Evolutionary conservation across 2,329 filamentous ascomycete species (phyloP).

Genomic region (Fusarium xyrophilum): DNA sequence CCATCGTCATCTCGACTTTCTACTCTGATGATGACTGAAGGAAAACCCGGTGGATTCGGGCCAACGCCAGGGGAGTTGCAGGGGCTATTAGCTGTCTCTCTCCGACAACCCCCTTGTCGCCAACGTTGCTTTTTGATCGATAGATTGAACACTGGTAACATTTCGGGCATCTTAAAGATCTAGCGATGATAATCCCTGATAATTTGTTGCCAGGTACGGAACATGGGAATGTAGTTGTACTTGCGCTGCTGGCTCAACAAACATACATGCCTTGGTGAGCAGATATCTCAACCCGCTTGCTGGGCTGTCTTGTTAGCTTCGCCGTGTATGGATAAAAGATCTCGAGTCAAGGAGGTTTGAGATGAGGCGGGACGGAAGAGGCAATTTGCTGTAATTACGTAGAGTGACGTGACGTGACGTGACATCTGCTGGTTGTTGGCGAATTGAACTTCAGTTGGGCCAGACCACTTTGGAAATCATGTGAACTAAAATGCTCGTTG

Average conservation of each 20-base stretch:
- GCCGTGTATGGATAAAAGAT: constrained; percentile 2
- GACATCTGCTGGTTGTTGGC: constrained; percentile 25
- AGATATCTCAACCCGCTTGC: background rate
- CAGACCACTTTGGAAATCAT: constrained; percentile 26
- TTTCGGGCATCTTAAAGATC: constrained; percentile 22
- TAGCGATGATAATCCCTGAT: constrained; percentile 24
- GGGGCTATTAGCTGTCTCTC: constrained; percentile 9
- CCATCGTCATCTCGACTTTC: constrained; percentile 38
- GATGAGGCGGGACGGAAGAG: constrained; percentile 23
- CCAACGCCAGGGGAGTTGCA: constrained; percentile 25
- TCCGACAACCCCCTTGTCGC: constrained; percentile 29
- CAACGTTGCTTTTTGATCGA: constrained; percentile 36
- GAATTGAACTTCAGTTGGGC: constrained; percentile 23
- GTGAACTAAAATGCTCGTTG: constrained; percentile 12
- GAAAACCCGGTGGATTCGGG: constrained; percentile 23
- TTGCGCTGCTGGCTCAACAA: background rate
- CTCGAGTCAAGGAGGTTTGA: constrained; percentile 11
- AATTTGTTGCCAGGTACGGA: background rate
- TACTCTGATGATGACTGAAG: no score
- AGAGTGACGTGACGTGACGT: constrained; percentile 35
- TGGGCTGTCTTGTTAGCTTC: background rate
- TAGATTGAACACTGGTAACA: constrained; percentile 27
- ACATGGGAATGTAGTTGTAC: background rate
- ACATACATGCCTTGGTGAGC: background rate
- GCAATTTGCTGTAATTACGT: constrained; percentile 3